Conservation (phyloP, 1,284 basidiomycete species). For the Heterobasidion occidentale region DNA sequence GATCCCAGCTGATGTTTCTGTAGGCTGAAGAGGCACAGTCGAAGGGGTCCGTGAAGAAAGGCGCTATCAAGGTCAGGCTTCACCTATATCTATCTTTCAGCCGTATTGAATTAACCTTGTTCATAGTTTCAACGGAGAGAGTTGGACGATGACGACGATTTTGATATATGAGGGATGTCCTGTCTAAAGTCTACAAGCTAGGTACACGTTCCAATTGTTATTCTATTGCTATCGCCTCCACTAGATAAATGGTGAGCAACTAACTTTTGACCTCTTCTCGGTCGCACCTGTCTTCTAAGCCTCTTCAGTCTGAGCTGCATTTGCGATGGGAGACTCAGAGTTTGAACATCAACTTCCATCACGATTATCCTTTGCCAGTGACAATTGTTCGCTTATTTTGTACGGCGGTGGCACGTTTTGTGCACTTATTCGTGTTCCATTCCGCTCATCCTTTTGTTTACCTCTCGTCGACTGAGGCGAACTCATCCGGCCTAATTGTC, state of each 20-base stretch:
- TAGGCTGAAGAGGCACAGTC: slow-evolving; percentile 63
- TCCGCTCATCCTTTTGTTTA: too few relatives aligned
- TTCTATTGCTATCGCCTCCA: not conserved
- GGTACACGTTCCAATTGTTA: not conserved
- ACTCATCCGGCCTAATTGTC: too few relatives aligned
- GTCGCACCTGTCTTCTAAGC: too few relatives aligned
- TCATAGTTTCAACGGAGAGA: slow-evolving; percentile 67
- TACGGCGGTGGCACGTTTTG: too few relatives aligned
- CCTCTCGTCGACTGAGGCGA: too few relatives aligned
- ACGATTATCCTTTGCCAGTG: too few relatives aligned
- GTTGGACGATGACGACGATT: slow-evolving; percentile 68
- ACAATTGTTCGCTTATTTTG: too few relatives aligned
- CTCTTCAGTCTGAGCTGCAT: too few relatives aligned
- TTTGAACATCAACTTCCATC: too few relatives aligned
- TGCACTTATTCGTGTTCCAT: too few relatives aligned
- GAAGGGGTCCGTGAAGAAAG: slow-evolving; percentile 46
- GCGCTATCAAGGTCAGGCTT: slow-evolving; percentile 53
- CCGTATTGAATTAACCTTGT: slow-evolving; percentile 1
- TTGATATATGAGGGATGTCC: slow-evolving; percentile 43
- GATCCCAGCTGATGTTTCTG: not conserved
- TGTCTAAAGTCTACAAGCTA: not conserved
- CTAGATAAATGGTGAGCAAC: not conserved
- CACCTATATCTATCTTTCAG: not conserved
- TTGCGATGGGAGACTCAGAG: too few relatives aligned
- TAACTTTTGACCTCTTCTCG: too few relatives aligned